Percentiles rank a stretch among this genome's conserved stretches.
These are phyloP conservation scores for Trametes cinnabarina DNA, from an alignment of 768 basidiomycete species.

Conservation along the genomic window DNA sequence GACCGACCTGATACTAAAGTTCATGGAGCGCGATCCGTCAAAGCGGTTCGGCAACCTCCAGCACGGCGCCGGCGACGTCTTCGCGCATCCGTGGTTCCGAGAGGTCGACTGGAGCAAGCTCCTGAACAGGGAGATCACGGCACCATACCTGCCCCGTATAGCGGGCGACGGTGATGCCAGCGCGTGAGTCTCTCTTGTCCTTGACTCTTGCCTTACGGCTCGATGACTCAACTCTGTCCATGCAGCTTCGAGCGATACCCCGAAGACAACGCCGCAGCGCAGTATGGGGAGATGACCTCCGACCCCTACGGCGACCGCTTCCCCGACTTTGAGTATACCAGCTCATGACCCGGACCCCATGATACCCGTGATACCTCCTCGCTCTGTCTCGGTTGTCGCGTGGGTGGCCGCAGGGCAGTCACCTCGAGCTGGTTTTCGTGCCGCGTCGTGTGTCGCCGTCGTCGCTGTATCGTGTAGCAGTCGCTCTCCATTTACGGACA, in stretches of 20 bases:
- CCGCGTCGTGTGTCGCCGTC: background rate
- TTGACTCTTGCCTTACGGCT: background rate
- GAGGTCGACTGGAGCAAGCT: slow-evolving; percentile 92
- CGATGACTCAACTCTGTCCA: background rate
- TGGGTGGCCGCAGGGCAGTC: background rate
- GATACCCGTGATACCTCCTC: background rate
- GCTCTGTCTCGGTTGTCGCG: background rate
- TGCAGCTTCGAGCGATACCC: slow-evolving; percentile 75
- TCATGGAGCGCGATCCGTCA: slow-evolving; percentile 87
- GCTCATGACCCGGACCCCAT: slow-evolving; percentile 7
- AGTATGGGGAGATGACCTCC: slow-evolving; percentile 55
- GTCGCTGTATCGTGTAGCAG: background rate
- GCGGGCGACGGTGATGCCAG: slow-evolving; percentile 92
- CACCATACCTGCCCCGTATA: slow-evolving; percentile 93
- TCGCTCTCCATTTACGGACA: background rate
- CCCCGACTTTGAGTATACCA: slow-evolving; percentile 76
- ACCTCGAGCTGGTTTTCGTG: background rate
- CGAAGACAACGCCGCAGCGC: slow-evolving; percentile 61
- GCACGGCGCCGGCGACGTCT: slow-evolving; percentile 88
- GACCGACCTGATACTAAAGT: slow-evolving; percentile 83
- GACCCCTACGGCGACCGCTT: slow-evolving; percentile 71
- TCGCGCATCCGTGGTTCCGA: slow-evolving; percentile 89
- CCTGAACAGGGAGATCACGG: slow-evolving; percentile 80
- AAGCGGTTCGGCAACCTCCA: slow-evolving; percentile 87
- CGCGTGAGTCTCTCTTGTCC: slow-evolving; percentile 55